These are phyloP conservation scores for Trypanosomatidae sp. DNA, from an alignment of 208 protist genomes.

Conservation along the genomic window DNA sequence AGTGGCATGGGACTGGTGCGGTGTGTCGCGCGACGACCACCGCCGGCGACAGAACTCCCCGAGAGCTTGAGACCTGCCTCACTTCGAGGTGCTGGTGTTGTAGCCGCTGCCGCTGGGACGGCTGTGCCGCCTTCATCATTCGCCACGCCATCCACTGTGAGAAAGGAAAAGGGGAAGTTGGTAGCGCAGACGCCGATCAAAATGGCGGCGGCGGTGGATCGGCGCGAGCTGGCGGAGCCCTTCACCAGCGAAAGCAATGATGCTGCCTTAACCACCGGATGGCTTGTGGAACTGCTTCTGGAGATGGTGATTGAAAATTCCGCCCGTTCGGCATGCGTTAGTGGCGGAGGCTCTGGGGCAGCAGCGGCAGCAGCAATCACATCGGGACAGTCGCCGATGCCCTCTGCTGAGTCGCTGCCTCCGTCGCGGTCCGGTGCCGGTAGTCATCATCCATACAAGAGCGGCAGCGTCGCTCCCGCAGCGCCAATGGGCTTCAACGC, in stretches of 20 bases:
- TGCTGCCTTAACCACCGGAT: slow-evolving; percentile 56
- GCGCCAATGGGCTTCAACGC: background rate
- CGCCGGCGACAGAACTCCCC: background rate
- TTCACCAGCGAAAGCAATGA: slow-evolving; percentile 38
- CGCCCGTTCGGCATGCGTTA: background rate
- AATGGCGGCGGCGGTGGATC: slow-evolving; percentile 1
- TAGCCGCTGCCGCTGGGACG: background rate
- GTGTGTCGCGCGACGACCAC: background rate
- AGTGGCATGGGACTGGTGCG: slow-evolving; percentile 8
- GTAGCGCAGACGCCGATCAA: background rate
- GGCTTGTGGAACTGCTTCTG: slow-evolving; percentile 53
- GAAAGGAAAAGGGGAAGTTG: background rate
- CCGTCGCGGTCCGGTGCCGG: background rate
- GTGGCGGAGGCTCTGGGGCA: slow-evolving; percentile 3
- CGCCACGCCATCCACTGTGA: background rate
- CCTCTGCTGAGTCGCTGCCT: background rate
- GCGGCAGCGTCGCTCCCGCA: background rate
- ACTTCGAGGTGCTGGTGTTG: background rate
- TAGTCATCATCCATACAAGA: background rate
- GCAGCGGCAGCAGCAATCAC: background rate
- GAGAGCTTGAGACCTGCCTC: background rate
- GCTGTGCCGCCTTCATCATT: background rate
- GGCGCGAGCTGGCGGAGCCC: slow-evolving; percentile 12
- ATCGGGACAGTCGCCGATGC: background rate
- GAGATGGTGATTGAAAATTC: slow-evolving; percentile 26